Evolutionary conservation across 352 stramenopile genomes (phyloP), one percentile per base, ranked within the genome.

Genomic region (Phytophthora cryptogea): DNA sequence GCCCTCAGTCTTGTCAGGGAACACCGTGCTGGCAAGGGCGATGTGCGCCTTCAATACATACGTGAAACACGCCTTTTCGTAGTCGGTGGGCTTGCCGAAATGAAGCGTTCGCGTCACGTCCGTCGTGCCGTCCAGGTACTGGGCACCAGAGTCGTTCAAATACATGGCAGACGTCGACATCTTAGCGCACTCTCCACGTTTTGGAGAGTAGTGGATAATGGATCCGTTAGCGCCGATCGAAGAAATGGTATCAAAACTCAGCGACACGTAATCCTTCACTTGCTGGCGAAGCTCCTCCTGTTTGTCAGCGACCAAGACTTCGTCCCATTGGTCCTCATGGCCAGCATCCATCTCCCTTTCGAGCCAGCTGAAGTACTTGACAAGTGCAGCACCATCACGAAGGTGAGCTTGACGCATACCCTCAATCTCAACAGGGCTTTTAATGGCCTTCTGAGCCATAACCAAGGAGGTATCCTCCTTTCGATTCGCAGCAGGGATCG

Each of bases 71-170:
- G 97, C 78, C 58, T 89, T 97, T 68, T 99, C 97, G 55, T 98
- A 89, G 16, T 83, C 73, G 13, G 89, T 96, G 8, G 96, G 90
- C 13, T 84, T 58, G 23, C 96, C 97, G 78, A 99, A 99, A 72
- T 99, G 95, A 68, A 99, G 89, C 14, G 98, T 99, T 45, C 98
- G 86, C 5, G 98, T 99, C 14, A 99, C 97, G 76, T 99, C 98
- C 0, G 98, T 99, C 30, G 98, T 99, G 26, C 98, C 97, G 64
- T 99, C 97, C 31, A 90, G 68, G 68, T 99, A 99, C 76, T 99
- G 98, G 30, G 92, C 97, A 16, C 98, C 98, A 14, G 96, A 99
- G 85, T 99, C 98, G 62, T 99, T 97, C 59, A 99, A 66, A 64
- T 99, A 98, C 65, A 98, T 95, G n/a, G 81, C 90, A 66, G 93